Conservation (phyloP, 139 green algal species). For the Chlamydomonas schloesseri region DNA sequence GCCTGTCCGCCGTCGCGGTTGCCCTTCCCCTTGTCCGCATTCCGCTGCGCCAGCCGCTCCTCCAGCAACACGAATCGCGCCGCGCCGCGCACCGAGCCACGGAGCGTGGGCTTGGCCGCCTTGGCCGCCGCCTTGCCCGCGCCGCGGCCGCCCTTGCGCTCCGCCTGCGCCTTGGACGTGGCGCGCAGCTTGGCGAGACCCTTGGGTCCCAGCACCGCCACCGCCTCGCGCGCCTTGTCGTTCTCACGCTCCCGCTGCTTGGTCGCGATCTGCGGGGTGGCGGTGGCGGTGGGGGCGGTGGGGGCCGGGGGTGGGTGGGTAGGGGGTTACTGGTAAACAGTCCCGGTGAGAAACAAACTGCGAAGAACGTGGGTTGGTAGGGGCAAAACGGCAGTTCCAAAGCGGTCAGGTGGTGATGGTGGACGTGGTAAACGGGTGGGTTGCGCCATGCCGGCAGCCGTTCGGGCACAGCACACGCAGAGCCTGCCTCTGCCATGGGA, state of each 20-base stretch:
- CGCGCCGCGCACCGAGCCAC: constrained; percentile 53
- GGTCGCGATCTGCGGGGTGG: background rate
- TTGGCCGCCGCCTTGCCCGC: constrained; percentile 42
- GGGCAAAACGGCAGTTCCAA: no score
- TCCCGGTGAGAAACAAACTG: no score
- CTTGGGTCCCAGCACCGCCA: constrained; percentile 21
- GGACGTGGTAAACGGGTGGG: no score
- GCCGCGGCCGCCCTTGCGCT: constrained; percentile 18
- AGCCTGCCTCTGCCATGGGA: no score
- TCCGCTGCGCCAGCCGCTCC: constrained; percentile 21
- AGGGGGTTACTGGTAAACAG: no score
- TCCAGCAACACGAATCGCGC: constrained; percentile 43
- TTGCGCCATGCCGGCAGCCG: no score
- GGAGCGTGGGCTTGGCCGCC: background rate
- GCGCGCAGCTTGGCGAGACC: constrained; percentile 18
- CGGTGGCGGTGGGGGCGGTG: no score
- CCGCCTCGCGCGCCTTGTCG: constrained; percentile 23
- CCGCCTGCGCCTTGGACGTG: constrained; percentile 55
- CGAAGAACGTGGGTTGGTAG: no score
- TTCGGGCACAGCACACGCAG: no score
- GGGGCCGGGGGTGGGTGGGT: no score
- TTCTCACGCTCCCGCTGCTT: constrained; percentile 25
- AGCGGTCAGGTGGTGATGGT: no score
- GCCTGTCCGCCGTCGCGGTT: background rate
- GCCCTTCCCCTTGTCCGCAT: constrained; percentile 10